A percentile compares a stretch with the other conserved stretches of the same genome.
phyloP scores from a whole-genome alignment of 768 basidiomycete genomes.

The Psilocybe cubensis region DNA sequence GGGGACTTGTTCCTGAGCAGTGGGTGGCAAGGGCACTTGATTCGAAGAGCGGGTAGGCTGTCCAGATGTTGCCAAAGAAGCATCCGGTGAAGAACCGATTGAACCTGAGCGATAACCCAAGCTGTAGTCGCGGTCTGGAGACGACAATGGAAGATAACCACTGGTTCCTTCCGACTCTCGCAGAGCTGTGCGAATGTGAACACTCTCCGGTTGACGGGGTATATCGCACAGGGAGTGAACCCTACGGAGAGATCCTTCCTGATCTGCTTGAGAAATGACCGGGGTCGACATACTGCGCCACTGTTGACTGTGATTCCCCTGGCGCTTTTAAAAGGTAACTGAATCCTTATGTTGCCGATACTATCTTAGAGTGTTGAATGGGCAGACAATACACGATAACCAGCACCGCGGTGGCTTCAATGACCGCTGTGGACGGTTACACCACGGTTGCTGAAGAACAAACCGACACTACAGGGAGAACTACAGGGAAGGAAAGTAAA shows the following conservation, averaged over 20 bases:
- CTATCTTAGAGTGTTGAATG: too few relatives aligned
- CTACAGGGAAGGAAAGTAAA: not conserved
- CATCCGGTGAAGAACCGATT: not conserved
- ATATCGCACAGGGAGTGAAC: slow-evolving; percentile 44
- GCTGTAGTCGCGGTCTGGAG: not conserved
- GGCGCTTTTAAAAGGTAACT: too few relatives aligned
- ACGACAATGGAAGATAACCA: slow-evolving; percentile 1
- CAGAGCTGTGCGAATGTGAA: slow-evolving; percentile 6
- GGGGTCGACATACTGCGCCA: slow-evolving; percentile 20
- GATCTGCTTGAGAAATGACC: slow-evolving; percentile 10
- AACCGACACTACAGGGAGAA: too few relatives aligned
- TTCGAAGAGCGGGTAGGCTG: not conserved
- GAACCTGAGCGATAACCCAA: not conserved
- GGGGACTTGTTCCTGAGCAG: slow-evolving; percentile 3
- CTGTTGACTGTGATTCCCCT: too few relatives aligned
- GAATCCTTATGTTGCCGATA: too few relatives aligned
- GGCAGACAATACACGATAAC: too few relatives aligned
- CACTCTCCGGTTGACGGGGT: slow-evolving; percentile 32
- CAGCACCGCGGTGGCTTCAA: too few relatives aligned
- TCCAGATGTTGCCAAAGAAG: not conserved
- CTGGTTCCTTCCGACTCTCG: slow-evolving; percentile 3
- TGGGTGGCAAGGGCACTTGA: not conserved
- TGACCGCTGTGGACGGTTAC: too few relatives aligned
- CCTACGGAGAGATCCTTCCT: slow-evolving; percentile 34
- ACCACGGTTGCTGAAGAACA: too few relatives aligned